These are phyloP conservation scores for Drechslerella coelobrocha DNA, from an alignment of 2,329 filamentous ascomycete species.

Conservation along the genomic window DNA sequence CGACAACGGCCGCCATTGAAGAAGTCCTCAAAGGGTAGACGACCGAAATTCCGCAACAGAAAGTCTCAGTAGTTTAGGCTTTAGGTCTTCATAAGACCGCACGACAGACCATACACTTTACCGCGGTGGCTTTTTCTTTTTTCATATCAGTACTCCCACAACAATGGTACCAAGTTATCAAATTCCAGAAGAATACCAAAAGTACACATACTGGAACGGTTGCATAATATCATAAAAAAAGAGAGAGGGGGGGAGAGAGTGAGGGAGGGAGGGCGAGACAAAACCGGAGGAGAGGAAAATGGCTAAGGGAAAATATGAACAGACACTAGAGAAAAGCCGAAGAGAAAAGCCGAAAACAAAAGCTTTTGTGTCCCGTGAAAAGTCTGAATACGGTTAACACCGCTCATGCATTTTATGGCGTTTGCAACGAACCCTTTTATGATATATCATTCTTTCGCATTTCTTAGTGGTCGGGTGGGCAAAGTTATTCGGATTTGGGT, in stretches of 20 bases:
- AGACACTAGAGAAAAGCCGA: not conserved
- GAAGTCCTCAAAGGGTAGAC: conserved; percentile 20
- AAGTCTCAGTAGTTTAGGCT: conserved; percentile 9
- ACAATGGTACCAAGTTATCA: no score
- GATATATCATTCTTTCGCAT: not conserved
- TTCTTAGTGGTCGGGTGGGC: not conserved
- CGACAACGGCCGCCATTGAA: conserved; percentile 17
- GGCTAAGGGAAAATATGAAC: no score
- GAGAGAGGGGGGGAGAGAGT: no score
- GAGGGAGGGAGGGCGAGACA: no score
- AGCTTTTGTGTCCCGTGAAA: not conserved
- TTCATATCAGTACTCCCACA: no score
- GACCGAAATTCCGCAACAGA: conserved; percentile 29
- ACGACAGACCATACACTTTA: no score
- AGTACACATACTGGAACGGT: no score
- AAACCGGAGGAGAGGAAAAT: no score
- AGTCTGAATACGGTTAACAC: not conserved
- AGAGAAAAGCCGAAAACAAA: not conserved
- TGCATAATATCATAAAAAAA: no score
- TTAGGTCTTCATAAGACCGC: no score
- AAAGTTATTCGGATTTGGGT: not conserved
- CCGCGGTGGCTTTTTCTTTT: no score
- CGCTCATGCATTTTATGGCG: conserved; percentile 1
- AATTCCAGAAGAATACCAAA: no score
- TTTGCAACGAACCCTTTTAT: not conserved